These are phyloP conservation scores for Rhinocladiella mackenziei DNA, from an alignment of 2,329 filamentous ascomycete genomes.

Conservation along the genomic window DNA sequence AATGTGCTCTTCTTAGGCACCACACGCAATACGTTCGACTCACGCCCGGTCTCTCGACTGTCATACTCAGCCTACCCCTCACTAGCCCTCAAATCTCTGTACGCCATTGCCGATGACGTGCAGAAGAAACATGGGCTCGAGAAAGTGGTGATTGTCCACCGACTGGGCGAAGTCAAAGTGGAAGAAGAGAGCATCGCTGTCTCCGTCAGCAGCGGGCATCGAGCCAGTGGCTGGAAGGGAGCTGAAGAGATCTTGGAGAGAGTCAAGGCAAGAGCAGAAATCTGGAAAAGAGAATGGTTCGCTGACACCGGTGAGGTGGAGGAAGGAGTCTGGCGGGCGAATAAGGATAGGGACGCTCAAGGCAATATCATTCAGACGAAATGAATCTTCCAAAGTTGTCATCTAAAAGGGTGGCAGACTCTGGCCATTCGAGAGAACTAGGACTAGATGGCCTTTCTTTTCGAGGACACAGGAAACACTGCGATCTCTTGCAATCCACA, in stretches of 20 bases:
- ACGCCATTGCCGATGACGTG: conserved; percentile 43
- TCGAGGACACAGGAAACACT: no score
- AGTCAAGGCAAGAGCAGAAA: conserved; percentile 82
- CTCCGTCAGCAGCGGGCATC: conserved; percentile 76
- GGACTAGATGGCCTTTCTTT: no score
- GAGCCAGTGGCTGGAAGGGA: conserved; percentile 78
- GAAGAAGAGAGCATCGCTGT: conserved; percentile 93
- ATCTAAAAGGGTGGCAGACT: not conserved
- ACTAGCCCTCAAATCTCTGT: conserved; percentile 41
- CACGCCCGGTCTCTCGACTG: conserved; percentile 41
- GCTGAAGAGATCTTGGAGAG: conserved; percentile 85
- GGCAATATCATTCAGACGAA: conserved; percentile 15
- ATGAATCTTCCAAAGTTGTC: conserved; percentile 1
- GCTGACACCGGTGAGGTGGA: conserved; percentile 26
- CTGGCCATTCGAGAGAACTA: not conserved
- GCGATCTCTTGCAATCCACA: no score
- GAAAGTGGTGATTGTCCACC: conserved; percentile 75
- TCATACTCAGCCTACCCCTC: conserved; percentile 44
- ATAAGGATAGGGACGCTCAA: conserved; percentile 26
- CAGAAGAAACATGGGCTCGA: conserved; percentile 60
- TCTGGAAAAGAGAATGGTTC: conserved; percentile 49
- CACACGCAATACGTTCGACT: conserved; percentile 43
- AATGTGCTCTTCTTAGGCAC: conserved; percentile 47
- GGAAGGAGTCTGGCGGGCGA: conserved; percentile 30
- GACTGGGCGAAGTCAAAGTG: conserved; percentile 79